Evolutionary conservation across 371 early-diverging fungal genomes (phyloP).

Genomic region (Mortierella sp.): DNA sequence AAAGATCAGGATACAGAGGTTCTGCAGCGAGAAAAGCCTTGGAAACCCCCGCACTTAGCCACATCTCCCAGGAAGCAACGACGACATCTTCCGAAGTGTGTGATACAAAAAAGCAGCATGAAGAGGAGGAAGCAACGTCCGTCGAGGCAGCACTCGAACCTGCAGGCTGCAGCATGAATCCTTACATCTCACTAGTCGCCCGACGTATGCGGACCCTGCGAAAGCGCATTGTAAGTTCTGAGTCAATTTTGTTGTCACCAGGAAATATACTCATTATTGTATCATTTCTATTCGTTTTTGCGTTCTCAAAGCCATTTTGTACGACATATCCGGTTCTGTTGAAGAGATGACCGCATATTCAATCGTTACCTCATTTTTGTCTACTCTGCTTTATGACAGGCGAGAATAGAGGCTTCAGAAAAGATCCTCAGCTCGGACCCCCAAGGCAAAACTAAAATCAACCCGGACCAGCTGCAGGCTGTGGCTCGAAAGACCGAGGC

Average conservation of each 20-base stretch:
- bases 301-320: not conserved
- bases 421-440: not conserved
- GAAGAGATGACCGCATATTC: not conserved
- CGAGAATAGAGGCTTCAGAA: not conserved
- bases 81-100: no score
- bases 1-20: no score
- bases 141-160: no score
- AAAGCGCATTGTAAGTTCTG: not conserved
- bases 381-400: not conserved
- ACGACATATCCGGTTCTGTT: not conserved
- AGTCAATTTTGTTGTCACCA: no score
- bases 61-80: no score
- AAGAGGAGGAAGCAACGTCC: no score
- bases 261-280: not conserved
- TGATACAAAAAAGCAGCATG: no score
- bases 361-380: not conserved
- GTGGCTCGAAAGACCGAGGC: not conserved
- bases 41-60: no score
- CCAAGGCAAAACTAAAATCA: not conserved
- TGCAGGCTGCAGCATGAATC: not conserved
- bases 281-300: not conserved
- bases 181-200: not conserved
- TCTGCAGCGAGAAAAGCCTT: no score
- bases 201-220: not conserved
- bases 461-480: not conserved